Conservation (phyloP, 2,329 filamentous ascomycete species). For the Amesomyces nigricolor region DNA sequence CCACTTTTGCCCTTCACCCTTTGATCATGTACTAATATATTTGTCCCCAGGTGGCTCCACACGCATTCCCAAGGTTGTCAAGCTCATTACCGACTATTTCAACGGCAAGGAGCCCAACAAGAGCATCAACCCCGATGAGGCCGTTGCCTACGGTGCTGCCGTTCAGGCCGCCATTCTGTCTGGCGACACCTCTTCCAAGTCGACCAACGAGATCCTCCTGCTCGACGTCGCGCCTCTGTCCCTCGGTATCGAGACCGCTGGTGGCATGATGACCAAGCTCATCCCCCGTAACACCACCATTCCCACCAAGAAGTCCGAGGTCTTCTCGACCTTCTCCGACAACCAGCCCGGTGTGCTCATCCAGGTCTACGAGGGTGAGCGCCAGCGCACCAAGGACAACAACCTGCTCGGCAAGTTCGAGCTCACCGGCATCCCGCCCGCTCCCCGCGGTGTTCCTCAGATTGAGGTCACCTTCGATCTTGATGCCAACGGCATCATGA, state of each 20-base stretch:
- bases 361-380: slow-evolving; percentile 98
- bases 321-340: slow-evolving; percentile 98
- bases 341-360: slow-evolving; percentile 99
- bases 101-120: slow-evolving; percentile 99
- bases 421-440: slow-evolving; percentile 93
- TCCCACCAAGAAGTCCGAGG: slow-evolving; percentile 98
- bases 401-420: slow-evolving; percentile 99
- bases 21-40: no score
- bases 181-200: slow-evolving; percentile 52
- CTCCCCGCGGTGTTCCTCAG: slow-evolving; percentile 95
- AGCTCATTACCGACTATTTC: slow-evolving; percentile 99
- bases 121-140: slow-evolving; percentile 99
- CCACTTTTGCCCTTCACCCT: no score
- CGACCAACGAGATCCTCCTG: slow-evolving; percentile 46
- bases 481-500: slow-evolving; percentile 99
- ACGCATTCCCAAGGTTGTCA: slow-evolving; percentile 98
- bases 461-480: slow-evolving; percentile 99
- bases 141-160: slow-evolving; percentile 94
- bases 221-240: slow-evolving; percentile 95
- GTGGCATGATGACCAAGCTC: slow-evolving; percentile 99
- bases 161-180: slow-evolving; percentile 97
- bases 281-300: slow-evolving; percentile 99
- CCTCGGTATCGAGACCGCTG: slow-evolving; percentile 97
- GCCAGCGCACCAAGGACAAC: slow-evolving; percentile 98
- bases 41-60: slow-evolving; percentile 62